Conservation (phyloP, 2,329 filamentous ascomycete species). For the Aureobasidium namibiae region DNA sequence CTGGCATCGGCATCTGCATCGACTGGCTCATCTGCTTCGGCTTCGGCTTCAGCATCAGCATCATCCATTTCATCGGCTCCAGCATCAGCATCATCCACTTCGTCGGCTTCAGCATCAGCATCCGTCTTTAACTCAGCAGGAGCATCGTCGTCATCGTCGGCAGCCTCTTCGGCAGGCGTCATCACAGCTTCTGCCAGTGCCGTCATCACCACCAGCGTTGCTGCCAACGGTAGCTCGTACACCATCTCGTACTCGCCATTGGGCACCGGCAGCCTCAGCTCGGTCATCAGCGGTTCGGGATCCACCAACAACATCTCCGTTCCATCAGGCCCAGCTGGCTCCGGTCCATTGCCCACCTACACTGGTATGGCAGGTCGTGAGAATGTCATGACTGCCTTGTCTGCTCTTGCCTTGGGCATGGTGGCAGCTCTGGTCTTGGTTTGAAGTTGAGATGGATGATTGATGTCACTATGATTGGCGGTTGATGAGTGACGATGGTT, state of each 20-base stretch:
- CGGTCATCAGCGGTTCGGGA: not conserved
- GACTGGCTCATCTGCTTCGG: not conserved
- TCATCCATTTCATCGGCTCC: slow-evolving; percentile 3
- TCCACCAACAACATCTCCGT: slow-evolving; percentile 10
- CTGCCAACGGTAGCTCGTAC: slow-evolving; percentile 5
- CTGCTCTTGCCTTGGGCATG: slow-evolving; percentile 2
- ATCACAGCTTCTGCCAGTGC: not conserved
- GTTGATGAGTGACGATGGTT: not conserved
- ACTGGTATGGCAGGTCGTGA: slow-evolving; percentile 6
- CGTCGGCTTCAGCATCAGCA: not conserved
- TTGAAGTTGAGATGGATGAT: not conserved
- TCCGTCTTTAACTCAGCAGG: not conserved
- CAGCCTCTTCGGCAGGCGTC: not conserved
- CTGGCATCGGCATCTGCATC: slow-evolving; percentile 11
- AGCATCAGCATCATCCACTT: slow-evolving; percentile 6
- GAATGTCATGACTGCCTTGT: not conserved
- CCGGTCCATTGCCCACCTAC: not conserved
- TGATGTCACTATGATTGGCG: not conserved
- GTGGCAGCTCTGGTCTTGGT: not conserved
- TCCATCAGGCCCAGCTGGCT: not conserved
- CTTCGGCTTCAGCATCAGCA: slow-evolving; percentile 5
- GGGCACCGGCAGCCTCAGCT: slow-evolving; percentile 11
- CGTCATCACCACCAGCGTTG: not conserved
- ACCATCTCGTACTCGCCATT: slow-evolving; percentile 9
- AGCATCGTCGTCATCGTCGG: not conserved